Evolutionary conservation across 108 stramenopile genomes (phyloP).

Genomic region (Discostella pseudostelligera): DNA sequence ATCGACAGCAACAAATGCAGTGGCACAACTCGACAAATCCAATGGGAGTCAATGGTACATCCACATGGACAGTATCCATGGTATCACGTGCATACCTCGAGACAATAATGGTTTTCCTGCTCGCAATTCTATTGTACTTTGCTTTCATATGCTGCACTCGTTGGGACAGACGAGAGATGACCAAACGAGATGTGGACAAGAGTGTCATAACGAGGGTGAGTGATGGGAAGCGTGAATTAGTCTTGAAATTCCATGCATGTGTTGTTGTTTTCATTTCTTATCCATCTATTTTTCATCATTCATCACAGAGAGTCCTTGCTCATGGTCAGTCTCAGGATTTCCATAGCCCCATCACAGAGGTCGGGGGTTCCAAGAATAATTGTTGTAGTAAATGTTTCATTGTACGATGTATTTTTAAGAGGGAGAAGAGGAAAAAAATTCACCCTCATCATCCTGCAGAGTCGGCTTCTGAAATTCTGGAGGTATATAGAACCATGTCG

Average conservation of each 20-base stretch:
- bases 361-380: neutral
- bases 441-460: neutral
- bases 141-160: conserved; percentile 1
- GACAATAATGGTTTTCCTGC: neutral
- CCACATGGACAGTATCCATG: neutral
- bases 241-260: neutral
- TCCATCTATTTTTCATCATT: neutral
- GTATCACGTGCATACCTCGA: neutral
- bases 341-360: neutral
- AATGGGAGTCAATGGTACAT: too few species aligned
- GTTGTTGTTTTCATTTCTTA: neutral
- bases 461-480: conserved; percentile 8
- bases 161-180: neutral
- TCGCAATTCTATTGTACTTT: conserved; percentile 8
- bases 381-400: neutral
- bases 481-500: neutral
- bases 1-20: too few species aligned
- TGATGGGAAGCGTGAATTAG: neutral
- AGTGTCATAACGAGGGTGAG: conserved; percentile 18
- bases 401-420: neutral
- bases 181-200: conserved; percentile 4
- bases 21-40: too few species aligned
- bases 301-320: conserved; percentile 9
- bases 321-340: conserved; percentile 23
- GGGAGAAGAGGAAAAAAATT: neutral